A percentile compares a stretch with the other conserved stretches of the same genome.
phyloP scores from a whole-genome alignment of 2,329 filamentous ascomycete genomes.

The Stachybotrys echinatus region DNA sequence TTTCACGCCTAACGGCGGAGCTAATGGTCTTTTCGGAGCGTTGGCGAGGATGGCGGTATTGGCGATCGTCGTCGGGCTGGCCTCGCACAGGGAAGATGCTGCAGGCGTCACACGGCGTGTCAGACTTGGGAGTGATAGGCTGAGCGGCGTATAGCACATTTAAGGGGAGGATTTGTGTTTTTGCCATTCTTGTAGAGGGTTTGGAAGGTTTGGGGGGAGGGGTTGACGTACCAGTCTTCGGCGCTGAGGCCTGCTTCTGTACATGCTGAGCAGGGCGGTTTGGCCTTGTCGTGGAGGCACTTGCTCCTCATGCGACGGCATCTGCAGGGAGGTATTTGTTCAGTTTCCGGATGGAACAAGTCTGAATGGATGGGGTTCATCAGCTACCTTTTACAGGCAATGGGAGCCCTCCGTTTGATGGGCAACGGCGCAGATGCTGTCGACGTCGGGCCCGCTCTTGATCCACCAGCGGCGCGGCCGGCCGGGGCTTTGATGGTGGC shows the following conservation, averaged over 20 bases:
- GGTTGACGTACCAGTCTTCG: conserved; percentile 41
- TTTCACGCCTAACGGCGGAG: conserved; percentile 26
- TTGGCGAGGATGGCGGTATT: conserved; percentile 50
- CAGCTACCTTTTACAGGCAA: conserved; percentile 47
- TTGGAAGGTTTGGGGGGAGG: no score
- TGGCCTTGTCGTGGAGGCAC: conserved; percentile 44
- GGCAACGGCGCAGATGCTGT: conserved; percentile 2
- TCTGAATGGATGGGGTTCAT: no score
- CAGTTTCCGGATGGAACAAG: no score
- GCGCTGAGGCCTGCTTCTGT: conserved; percentile 40
- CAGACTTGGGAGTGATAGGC: conserved; percentile 2
- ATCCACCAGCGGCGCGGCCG: background rate
- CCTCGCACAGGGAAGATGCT: conserved; percentile 50
- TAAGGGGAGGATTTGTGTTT: no score
- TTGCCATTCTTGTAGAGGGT: no score
- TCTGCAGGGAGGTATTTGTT: conserved; percentile 28
- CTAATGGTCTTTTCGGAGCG: conserved; percentile 36
- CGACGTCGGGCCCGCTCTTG: background rate
- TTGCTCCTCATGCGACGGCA: conserved; percentile 54
- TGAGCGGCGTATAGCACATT: background rate
- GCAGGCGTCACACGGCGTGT: background rate
- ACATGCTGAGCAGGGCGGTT: conserved; percentile 47
- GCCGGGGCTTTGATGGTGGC: background rate
- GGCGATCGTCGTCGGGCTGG: conserved; percentile 48
- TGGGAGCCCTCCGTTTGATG: conserved; percentile 45